Conservation (phyloP, 2,329 filamentous ascomycete genomes). For the Magnaporthiopsis poae region DNA sequence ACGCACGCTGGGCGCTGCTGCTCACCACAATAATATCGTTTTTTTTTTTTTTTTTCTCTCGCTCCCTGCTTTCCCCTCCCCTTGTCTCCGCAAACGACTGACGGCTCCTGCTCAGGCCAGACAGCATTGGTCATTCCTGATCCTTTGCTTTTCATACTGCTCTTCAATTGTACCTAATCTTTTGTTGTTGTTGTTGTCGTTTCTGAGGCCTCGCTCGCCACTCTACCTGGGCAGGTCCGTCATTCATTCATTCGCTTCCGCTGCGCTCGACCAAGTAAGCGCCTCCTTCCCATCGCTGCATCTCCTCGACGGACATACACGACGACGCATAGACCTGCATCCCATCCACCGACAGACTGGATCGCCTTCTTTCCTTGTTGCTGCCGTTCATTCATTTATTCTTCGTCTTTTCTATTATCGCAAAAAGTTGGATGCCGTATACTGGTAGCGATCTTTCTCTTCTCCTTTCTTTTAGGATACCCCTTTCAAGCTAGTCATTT, state of each 20-base stretch:
- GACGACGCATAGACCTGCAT: background rate
- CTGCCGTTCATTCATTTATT: no score
- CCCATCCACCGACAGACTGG: no score
- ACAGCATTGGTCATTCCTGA: no score
- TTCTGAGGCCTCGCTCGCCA: conserved; percentile 1
- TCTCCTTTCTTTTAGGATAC: no score
- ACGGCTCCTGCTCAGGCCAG: background rate
- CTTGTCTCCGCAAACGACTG: conserved; percentile 4
- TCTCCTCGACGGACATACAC: conserved; percentile 1
- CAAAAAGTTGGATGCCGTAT: no score
- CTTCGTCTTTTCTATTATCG: no score
- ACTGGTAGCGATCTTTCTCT: no score
- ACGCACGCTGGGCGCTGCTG: background rate
- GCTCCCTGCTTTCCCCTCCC: no score
- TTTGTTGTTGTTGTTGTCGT: background rate
- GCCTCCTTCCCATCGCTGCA: background rate
- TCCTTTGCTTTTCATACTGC: background rate
- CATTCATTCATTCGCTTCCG: background rate
- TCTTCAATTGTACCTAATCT: conserved; percentile 3
- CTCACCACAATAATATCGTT: background rate
- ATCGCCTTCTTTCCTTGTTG: no score
- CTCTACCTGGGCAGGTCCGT: background rate
- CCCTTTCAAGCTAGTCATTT: no score
- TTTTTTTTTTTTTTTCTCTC: background rate
- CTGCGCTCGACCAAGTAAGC: no score